phyloP scores from a whole-genome alignment of 2,329 filamentous ascomycete genomes.

The Hypoxylon sp. region DNA sequence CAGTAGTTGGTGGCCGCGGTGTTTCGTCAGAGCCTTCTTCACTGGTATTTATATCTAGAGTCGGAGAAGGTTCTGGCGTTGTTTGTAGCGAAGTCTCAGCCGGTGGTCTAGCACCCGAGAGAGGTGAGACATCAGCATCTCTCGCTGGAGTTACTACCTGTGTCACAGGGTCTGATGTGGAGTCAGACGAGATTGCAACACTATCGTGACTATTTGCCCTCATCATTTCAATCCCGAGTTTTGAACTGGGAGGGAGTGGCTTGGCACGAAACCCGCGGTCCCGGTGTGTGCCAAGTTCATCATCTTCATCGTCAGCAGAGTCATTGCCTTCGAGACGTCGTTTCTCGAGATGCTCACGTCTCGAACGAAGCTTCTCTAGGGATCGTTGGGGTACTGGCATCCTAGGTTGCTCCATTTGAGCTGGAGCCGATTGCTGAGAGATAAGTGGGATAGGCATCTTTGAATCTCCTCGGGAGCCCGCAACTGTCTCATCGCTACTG shows the following conservation, averaged over 20 bases:
- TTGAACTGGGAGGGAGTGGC: slow-evolving; percentile 79
- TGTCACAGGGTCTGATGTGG: slow-evolving; percentile 66
- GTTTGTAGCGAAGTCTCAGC: slow-evolving; percentile 46
- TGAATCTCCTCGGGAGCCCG: slow-evolving; percentile 54
- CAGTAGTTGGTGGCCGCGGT: slow-evolving; percentile 57
- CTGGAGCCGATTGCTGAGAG: slow-evolving; percentile 76
- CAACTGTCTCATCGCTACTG: slow-evolving; percentile 69
- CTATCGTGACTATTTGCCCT: slow-evolving; percentile 95
- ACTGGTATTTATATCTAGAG: slow-evolving; percentile 38
- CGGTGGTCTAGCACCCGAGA: slow-evolving; percentile 44
- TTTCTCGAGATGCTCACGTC: slow-evolving; percentile 81
- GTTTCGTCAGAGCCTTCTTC: slow-evolving; percentile 59
- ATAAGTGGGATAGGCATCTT: slow-evolving; percentile 68
- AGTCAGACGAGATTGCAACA: slow-evolving; percentile 68
- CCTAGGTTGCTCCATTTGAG: slow-evolving; percentile 67
- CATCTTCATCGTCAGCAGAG: slow-evolving; percentile 94
- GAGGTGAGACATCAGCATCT: slow-evolving; percentile 55
- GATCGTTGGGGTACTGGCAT: slow-evolving; percentile 71
- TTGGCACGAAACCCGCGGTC: slow-evolving; percentile 65
- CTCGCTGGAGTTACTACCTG: slow-evolving; percentile 67
- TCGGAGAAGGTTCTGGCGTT: slow-evolving; percentile 52
- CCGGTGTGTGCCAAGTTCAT: slow-evolving; percentile 78
- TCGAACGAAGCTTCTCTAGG: slow-evolving; percentile 80
- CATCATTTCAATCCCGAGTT: slow-evolving; percentile 98
- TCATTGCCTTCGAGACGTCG: slow-evolving; percentile 81